Evolutionary conservation across 1,284 basidiomycete genomes (phyloP).

Genomic region (Cerrena zonata): DNA sequence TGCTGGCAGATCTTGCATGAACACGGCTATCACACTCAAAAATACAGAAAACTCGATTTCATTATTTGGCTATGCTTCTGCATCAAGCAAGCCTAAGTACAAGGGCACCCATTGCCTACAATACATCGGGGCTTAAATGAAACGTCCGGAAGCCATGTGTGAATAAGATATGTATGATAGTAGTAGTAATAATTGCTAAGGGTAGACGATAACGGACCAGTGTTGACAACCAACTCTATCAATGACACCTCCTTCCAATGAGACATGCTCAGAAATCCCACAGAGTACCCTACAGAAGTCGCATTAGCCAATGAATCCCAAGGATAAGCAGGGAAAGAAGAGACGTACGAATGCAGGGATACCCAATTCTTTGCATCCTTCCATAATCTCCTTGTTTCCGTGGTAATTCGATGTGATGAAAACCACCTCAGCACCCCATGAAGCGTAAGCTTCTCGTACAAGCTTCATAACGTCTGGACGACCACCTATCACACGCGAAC

Average conservation of each 20-base stretch:
- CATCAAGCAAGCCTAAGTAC: background rate
- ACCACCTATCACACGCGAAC: slow-evolving; percentile 24
- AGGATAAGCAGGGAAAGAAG: background rate
- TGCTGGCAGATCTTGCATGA: too few species aligned
- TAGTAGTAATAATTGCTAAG: slow-evolving; percentile 10
- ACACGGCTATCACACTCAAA: too few species aligned
- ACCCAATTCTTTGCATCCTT: slow-evolving; percentile 55
- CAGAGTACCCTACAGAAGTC: slow-evolving; percentile 37
- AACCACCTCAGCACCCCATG: slow-evolving; percentile 49
- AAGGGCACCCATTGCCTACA: background rate
- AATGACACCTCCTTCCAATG: background rate
- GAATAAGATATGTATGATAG: slow-evolving; percentile 9
- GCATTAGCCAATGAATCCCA: background rate
- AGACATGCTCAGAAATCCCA: slow-evolving; percentile 35
- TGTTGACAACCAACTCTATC: slow-evolving; percentile 6
- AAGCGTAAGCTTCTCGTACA: slow-evolving; percentile 32
- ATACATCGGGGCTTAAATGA: background rate
- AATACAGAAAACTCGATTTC: background rate
- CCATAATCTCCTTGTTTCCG: slow-evolving; percentile 65
- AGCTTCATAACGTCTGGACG: slow-evolving; percentile 40
- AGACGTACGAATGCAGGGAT: slow-evolving; percentile 52
- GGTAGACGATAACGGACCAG: slow-evolving; percentile 2
- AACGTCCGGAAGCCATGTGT: background rate
- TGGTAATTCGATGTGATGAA: slow-evolving; percentile 62
- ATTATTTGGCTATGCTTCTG: background rate